phyloP scores from a whole-genome alignment of 2,329 filamentous ascomycete genomes.

The Ophiostoma pallidulum region DNA sequence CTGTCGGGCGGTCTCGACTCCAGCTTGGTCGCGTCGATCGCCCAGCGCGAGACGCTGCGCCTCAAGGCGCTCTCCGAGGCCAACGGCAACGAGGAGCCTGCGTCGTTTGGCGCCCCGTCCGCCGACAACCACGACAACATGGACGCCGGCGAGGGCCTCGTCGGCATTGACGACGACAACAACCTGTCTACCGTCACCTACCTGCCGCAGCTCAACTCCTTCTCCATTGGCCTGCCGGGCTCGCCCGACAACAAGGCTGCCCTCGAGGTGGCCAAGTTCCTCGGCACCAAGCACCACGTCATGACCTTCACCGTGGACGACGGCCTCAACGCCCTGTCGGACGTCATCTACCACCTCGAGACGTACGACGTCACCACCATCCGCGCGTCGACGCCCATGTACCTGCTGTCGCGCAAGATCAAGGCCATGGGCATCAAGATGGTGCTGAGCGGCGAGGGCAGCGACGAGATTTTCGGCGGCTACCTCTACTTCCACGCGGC shows the following conservation, averaged over 20 bases:
- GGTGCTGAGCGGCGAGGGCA: constrained; percentile 94
- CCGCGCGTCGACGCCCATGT: constrained; percentile 97
- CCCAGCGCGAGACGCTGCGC: constrained; percentile 80
- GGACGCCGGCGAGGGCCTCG: constrained; percentile 60
- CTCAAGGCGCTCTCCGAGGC: constrained; percentile 56
- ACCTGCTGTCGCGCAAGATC: constrained; percentile 94
- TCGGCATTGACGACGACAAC: constrained; percentile 91
- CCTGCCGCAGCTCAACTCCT: constrained; percentile 92
- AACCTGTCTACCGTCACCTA: constrained; percentile 82
- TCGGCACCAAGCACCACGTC: constrained; percentile 95
- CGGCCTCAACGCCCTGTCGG: constrained; percentile 88
- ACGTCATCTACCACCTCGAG: constrained; percentile 97
- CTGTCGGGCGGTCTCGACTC: constrained; percentile 94
- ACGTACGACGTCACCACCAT: constrained; percentile 98
- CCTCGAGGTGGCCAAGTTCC: constrained; percentile 86
- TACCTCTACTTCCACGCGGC: constrained; percentile 98
- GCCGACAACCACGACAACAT: constrained; percentile 36
- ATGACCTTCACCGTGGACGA: constrained; percentile 98
- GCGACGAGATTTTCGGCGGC: constrained; percentile 95
- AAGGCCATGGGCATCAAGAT: constrained; percentile 99
- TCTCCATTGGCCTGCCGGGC: constrained; percentile 91
- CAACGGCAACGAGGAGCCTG: constrained; percentile 35
- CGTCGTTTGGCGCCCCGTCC: constrained; percentile 32
- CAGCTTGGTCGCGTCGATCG: constrained; percentile 87
- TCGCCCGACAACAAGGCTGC: constrained; percentile 90